A percentile compares a stretch with the other conserved stretches of the same genome.
Evolutionary conservation across 192 early-diverging fungal genomes (phyloP).

Genomic region (Coemansia sp.): DNA sequence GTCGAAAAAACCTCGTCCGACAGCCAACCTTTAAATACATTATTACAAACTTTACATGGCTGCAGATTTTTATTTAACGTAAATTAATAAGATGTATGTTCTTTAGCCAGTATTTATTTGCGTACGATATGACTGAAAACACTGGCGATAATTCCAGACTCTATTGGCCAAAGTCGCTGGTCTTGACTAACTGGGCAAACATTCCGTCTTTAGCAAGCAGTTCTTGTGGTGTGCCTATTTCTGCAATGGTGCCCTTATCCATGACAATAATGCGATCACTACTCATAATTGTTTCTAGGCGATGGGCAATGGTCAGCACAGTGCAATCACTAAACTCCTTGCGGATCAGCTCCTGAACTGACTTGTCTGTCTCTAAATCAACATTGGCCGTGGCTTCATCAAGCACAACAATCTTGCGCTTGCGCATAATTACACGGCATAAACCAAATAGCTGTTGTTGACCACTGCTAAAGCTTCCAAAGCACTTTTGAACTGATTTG

Average conservation of each 20-base stretch:
- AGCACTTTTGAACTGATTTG: neutral
- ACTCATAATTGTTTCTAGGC: slow-evolving; percentile 66
- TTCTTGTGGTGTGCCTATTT: slow-evolving; percentile 60
- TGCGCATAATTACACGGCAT: slow-evolving; percentile 60
- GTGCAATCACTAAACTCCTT: slow-evolving; percentile 47
- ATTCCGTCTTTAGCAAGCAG: slow-evolving; percentile 49
- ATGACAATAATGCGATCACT: slow-evolving; percentile 72
- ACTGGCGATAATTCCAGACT: neutral
- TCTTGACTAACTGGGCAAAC: slow-evolving; percentile 7
- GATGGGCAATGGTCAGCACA: slow-evolving; percentile 69
- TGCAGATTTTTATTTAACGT: neutral
- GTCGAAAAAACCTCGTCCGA: neutral
- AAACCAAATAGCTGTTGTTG: slow-evolving; percentile 69
- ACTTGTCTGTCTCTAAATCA: slow-evolving; percentile 45
- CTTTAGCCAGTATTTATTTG: neutral
- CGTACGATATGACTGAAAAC: neutral
- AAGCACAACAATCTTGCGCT: slow-evolving; percentile 31
- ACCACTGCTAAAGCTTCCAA: slow-evolving; percentile 30
- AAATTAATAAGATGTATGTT: neutral
- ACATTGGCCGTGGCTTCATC: slow-evolving; percentile 37
- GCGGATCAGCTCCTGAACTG: slow-evolving; percentile 43
- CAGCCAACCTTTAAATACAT: slow-evolving; percentile 12
- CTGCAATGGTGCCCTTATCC: slow-evolving; percentile 63
- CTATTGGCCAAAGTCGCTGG: slow-evolving; percentile 4
- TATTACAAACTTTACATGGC: neutral